Evolutionary conservation across 805 yeast genomes (phyloP), one percentile per base, ranked within the genome.

Genomic region (Nakazawaea laoshanensis): DNA sequence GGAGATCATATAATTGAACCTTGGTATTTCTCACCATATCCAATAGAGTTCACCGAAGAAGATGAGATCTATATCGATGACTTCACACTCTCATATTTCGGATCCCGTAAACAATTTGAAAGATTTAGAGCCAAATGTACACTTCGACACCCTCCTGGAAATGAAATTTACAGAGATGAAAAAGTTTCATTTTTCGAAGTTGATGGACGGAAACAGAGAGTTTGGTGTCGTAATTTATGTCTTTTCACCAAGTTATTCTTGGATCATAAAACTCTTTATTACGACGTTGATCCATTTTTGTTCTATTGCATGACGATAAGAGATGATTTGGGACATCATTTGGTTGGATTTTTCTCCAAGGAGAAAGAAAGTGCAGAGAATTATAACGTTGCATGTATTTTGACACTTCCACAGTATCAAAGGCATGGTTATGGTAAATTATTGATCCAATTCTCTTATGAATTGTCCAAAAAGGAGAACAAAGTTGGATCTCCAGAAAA

Each of bases 21-120:
- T 2, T 92, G 99, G 99, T 92, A 92, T 57, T 92, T 92, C 49
- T 83, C 95, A 2, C 97, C 99, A 1, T 92, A 92, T 53, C 99
- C 99, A 0, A 67, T 86, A 11, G 98, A 92, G 52, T 67, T 87
- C 36, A 86, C 96, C 0, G 97, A 92, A 47, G 92, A 81, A 43
- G 97, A 89, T 52, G 77, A 72, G 35, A 71, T 92, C 16, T 92
- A 81, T 52, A 81, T 92, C 29, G 92, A 95, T 57, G 97, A 88
- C 57, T 92, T 83, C 52, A 77, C 96, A 3, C 56, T 92, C 38
- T 76, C 84, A 38, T 92, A 85, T 57, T 92, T 85, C 58, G 92
- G 94, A 4, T 83, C 95, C 0, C 65, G 69, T 41, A 85, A 83
- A 48, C 97, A 88, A 57, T 92, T 89, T 59, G 94, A 92, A 59